Evolutionary conservation across 208 protist genomes (phyloP), one percentile per base, ranked within the genome.

Genomic region (Leishmania turanica): DNA sequence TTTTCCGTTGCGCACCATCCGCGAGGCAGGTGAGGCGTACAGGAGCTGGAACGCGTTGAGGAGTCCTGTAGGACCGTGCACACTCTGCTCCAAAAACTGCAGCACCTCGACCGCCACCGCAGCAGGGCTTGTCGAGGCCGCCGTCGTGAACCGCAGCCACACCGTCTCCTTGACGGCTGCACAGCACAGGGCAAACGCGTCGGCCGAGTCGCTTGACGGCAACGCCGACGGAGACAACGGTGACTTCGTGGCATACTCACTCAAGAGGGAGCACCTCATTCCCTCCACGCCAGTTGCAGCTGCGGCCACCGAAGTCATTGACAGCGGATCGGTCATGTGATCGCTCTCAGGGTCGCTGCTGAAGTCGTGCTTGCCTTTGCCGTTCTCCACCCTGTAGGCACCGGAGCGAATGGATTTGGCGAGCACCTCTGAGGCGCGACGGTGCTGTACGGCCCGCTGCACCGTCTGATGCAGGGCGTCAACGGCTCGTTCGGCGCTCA

Each of bases 371-470:
- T 11, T 31, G 51, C 11, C 37, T 19, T 62, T 31, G 40, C 8
- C 47, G 1, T 31, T 40, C 54, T 42, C 56, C 6, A 66, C 40
- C 37, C 66, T 73, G 82, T 87, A 93, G 37, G 85, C 65, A 40
- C 89, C 89, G 17, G 78, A 69, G 5, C 85, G 88, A 60, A 93
- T 80, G 4, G 92, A 95, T 17, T 88, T 81, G 2, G 92, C 92
- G 24, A 92, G 75, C 34, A 77, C 75, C 37, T 79, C 49, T 19
- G 75, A 76, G 34, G 80, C 79, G 9, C 71, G 75, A 21, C 75
- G 77, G 7, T 77, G 31, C 40, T 85, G 71, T 56, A 58, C 73
- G 42, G 76, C 80, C n/a, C 84, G 56, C 17, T 83, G 68, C 69
- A 84, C 79, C 4, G 89, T 84, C 31, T 72, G 45, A 9, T 71